Evolutionary conservation across 441 rosid species (phyloP).

Genomic region (Populus trichocarpa): DNA sequence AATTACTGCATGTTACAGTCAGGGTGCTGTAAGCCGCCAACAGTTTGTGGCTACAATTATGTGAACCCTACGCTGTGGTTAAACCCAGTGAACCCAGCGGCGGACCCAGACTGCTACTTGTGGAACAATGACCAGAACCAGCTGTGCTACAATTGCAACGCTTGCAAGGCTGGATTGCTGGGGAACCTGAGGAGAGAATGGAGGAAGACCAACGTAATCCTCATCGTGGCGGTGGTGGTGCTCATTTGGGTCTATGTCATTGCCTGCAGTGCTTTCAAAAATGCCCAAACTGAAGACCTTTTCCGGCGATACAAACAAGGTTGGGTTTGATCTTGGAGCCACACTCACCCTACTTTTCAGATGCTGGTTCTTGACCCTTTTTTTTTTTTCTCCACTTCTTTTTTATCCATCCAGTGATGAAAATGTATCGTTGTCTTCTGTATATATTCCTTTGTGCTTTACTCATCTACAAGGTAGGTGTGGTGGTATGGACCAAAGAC

Average conservation of each 20-base stretch:
- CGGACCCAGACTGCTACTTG: constrained; percentile 40
- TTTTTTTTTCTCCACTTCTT: too few species aligned
- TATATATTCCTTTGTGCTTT: constrained; percentile 10
- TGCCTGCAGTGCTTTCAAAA: constrained; percentile 84
- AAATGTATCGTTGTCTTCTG: constrained; percentile 2
- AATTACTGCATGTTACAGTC: constrained; percentile 32
- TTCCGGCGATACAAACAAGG: constrained; percentile 66
- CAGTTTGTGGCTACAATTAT: constrained; percentile 45
- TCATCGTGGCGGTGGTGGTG: constrained; percentile 66
- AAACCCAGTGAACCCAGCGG: constrained; percentile 23
- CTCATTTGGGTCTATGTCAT: constrained; percentile 80
- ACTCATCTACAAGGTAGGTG: background rate
- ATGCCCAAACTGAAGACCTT: constrained; percentile 82
- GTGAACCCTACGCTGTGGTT: constrained; percentile 56
- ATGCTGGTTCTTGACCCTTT: background rate
- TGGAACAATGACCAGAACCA: constrained; percentile 61
- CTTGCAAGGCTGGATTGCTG: constrained; percentile 67
- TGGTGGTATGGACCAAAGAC: constrained; percentile 2
- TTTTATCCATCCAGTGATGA: background rate
- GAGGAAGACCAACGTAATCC: constrained; percentile 65
- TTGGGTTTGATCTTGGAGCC: constrained; percentile 36
- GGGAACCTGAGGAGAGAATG: constrained; percentile 54
- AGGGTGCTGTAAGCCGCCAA: constrained; percentile 76
- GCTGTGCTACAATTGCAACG: constrained; percentile 59
- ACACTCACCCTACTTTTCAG: background rate